Evolutionary conservation across 2,329 filamentous ascomycete species (phyloP), one percentile per base, ranked within the genome.

Genomic region (Lasiodiplodia sp.): DNA sequence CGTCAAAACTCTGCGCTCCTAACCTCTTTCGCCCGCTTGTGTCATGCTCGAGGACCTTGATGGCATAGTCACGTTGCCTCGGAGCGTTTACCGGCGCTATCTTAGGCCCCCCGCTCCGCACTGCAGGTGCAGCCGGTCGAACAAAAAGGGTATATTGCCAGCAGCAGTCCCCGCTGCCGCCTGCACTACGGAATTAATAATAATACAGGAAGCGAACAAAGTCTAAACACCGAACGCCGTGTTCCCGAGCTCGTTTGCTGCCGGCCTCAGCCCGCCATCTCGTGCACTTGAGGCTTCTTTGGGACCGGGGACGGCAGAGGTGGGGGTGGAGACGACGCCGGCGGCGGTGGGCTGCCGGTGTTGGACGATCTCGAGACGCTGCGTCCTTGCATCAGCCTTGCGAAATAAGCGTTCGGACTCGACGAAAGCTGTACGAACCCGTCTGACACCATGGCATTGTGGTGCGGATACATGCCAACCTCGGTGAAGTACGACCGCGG

Each of bases 381-480:
- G 63, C 63, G 63, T 21, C 37, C 38, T 34, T 66, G 63, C 63
- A 62, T 68, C 57, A 68, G 66, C 57, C 56, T 51, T 16, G 49
- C 51, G 38, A 28, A 51, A 44, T 66, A 66, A 40, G 63, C 51
- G 34, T 66, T 52, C 14, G 63, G 63, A 21, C 49, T 66, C 7
- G 63, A 23, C 16, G 52, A 56, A 10, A 56, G 49, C 25, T 66
- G 49, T 55, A 66, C 63, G 52, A 55, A 66, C 63, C 63, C 51
- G 31, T 66, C 63, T 44, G 63, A 49, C 34, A 47, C 40, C 40
- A 66, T 31, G 8, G 40, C 44, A n/a, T 52, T 64, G 44, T 52
- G 60, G 40, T 64, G 60, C 23, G 63, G 66, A 28, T 68, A 56
- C 56, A 68, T 53, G 51, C 66, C 66, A 23, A 68, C 66, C 49